Percentiles rank a stretch among this genome's conserved stretches.
These are phyloP conservation scores for Neurospora sp. DNA, from an alignment of 2,329 filamentous ascomycete species.

Conservation along the genomic window DNA sequence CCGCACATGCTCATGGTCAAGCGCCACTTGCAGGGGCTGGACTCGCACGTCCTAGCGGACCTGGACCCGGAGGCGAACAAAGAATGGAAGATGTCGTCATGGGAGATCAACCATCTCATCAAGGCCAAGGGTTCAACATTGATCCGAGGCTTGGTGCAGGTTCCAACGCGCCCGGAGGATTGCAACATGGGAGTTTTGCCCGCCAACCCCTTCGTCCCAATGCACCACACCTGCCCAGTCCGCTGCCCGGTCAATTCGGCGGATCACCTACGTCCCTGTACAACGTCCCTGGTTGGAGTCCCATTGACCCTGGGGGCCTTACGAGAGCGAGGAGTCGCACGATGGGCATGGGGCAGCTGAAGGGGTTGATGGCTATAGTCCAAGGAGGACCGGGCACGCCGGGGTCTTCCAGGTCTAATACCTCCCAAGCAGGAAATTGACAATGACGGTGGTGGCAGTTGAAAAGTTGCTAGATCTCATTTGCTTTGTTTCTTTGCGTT, in stretches of 20 bases:
- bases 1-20: neutral
- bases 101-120: neutral
- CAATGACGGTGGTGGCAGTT: neutral
- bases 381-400: neutral
- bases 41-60: neutral
- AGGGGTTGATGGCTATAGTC: neutral
- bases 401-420: neutral
- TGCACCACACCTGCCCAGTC: neutral
- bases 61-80: neutral
- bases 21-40: neutral
- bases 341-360: neutral
- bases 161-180: neutral
- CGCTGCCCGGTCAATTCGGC: neutral
- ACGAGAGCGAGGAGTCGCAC: neutral
- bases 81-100: neutral
- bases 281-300: neutral
- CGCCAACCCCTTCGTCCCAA: neutral
- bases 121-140: neutral
- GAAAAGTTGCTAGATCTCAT: neutral
- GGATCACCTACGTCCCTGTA: neutral
- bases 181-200: neutral
- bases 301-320: neutral
- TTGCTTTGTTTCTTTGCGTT: neutral
- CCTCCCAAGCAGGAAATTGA: neutral
- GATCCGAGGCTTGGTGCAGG: neutral